Conservation (phyloP, 1,139 yeast genomes). For the Scheffersomyces lignicola region DNA sequence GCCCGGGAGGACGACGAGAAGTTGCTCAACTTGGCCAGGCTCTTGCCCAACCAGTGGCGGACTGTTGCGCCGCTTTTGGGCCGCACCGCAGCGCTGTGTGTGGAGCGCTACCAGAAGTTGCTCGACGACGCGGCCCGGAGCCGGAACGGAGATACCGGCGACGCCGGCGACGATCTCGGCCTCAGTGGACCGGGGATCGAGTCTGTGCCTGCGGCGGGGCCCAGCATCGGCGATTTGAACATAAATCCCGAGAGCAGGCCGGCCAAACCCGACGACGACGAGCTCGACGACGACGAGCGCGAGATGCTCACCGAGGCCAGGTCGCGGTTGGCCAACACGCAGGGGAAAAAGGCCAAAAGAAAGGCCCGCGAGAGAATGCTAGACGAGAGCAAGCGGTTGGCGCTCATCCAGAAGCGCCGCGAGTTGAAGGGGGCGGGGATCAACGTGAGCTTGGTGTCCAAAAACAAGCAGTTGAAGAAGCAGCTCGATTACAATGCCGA, state of each 20-base stretch:
- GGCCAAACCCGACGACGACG: conserved; percentile 78
- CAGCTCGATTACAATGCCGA: conserved; percentile 84
- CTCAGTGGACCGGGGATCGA: conserved; percentile 59
- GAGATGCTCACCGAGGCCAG: conserved; percentile 95
- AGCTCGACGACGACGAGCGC: conserved; percentile 81
- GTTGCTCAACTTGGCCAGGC: conserved; percentile 62
- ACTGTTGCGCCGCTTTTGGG: conserved; percentile 80
- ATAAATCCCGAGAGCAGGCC: conserved; percentile 79
- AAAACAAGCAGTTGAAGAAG: conserved; percentile 49
- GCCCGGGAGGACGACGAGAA: conserved; percentile 73
- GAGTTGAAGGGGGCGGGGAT: conserved; percentile 88
- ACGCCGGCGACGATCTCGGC: conserved; percentile 30
- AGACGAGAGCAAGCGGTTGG: conserved; percentile 72
- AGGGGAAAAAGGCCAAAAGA: conserved; percentile 92
- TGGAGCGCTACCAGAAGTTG: conserved; percentile 81
- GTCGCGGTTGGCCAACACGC: conserved; percentile 88
- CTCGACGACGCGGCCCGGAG: conserved; percentile 52
- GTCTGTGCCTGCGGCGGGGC: conserved; percentile 45
- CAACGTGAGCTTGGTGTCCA: conserved; percentile 50
- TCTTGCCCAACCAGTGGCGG: conserved; percentile 93
- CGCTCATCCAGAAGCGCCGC: conserved; percentile 76
- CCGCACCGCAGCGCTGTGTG: conserved; percentile 83
- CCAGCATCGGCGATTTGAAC: conserved; percentile 57
- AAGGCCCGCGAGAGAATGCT: conserved; percentile 81
- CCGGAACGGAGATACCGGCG: conserved; percentile 19